Conservation (phyloP, 2,329 filamentous ascomycete genomes). For the Acrodontium crateriforme region DNA sequence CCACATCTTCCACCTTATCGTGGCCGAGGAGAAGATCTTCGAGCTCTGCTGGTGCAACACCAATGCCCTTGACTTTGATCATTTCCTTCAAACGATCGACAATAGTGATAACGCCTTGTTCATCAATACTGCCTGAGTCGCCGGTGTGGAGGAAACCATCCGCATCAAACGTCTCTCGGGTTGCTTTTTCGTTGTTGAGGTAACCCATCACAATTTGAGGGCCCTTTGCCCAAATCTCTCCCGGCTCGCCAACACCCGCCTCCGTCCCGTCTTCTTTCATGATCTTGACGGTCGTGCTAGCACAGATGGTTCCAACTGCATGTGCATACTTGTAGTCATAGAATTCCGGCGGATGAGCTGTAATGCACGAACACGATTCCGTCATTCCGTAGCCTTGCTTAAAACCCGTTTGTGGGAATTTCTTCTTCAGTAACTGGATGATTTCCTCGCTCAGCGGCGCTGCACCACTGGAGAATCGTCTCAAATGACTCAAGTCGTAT, state of each 20-base stretch:
- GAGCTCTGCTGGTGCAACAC: constrained; percentile 47
- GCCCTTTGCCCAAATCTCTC: constrained; percentile 29
- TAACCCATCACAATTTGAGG: constrained; percentile 27
- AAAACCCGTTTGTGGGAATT: constrained; percentile 47
- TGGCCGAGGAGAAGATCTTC: constrained; percentile 48
- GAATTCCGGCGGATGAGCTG: constrained; percentile 42
- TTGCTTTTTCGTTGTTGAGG: constrained; percentile 22
- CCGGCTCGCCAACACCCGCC: constrained; percentile 37
- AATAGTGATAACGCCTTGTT: constrained; percentile 43
- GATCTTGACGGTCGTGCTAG: constrained; percentile 47
- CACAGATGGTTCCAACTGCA: constrained; percentile 42
- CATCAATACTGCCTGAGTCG: constrained; percentile 43
- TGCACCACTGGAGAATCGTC: constrained; percentile 45
- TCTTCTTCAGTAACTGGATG: constrained; percentile 39
- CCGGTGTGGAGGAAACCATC: constrained; percentile 45
- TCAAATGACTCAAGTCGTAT: constrained; percentile 44
- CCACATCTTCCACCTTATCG: constrained; percentile 41
- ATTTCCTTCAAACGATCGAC: constrained; percentile 53
- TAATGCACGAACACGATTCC: constrained; percentile 50
- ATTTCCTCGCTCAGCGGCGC: constrained; percentile 46
- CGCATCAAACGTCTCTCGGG: constrained; percentile 29
- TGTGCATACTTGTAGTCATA: constrained; percentile 45
- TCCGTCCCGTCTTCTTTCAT: constrained; percentile 43
- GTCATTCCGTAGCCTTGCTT: constrained; percentile 59
- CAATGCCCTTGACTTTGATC: constrained; percentile 53